phyloP scores from a whole-genome alignment of 2,329 filamentous ascomycete genomes.

The Amesomyces nigricolor region DNA sequence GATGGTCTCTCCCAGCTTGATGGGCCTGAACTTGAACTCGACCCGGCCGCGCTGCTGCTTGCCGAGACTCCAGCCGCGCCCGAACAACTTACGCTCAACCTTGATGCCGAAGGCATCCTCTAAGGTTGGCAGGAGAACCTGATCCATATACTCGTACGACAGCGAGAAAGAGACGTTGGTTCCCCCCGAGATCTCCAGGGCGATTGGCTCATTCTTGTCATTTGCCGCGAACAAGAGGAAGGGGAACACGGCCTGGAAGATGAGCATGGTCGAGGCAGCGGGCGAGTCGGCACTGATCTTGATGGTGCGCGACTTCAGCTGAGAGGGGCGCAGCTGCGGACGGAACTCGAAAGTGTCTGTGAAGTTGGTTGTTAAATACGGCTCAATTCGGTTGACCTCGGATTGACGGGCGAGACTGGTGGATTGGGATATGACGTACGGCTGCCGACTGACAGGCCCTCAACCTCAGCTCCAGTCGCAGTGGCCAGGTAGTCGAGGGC shows the following conservation, averaged over 20 bases:
- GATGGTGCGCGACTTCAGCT: constrained; percentile 36
- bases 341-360: constrained; percentile 41
- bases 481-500: constrained; percentile 50
- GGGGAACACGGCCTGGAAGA: constrained; percentile 56
- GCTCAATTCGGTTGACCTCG: too few relatives aligned
- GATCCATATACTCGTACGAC: constrained; percentile 58
- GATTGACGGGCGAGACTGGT: too few relatives aligned
- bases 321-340: constrained; percentile 36
- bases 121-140: constrained; percentile 52
- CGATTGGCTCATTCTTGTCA: constrained; percentile 38
- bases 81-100: constrained; percentile 41
- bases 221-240: constrained; percentile 52
- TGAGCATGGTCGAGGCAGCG: constrained; percentile 50
- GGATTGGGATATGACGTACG: constrained; percentile 7
- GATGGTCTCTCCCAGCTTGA: constrained; percentile 33
- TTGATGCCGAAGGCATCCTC: constrained; percentile 44
- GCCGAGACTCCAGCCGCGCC: constrained; percentile 48
- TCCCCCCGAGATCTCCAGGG: constrained; percentile 50
- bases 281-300: constrained; percentile 44
- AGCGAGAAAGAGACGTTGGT: constrained; percentile 54
- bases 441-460: constrained; percentile 48
- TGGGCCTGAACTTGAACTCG: constrained; percentile 40
- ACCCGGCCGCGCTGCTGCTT: constrained; percentile 38
- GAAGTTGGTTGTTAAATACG: too few relatives aligned
- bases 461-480: constrained; percentile 45